A percentile compares a stretch with the other conserved stretches of the same genome.
Conservation (phyloP, 257 asterid species). For the Fraxinus excelsior region DNA sequence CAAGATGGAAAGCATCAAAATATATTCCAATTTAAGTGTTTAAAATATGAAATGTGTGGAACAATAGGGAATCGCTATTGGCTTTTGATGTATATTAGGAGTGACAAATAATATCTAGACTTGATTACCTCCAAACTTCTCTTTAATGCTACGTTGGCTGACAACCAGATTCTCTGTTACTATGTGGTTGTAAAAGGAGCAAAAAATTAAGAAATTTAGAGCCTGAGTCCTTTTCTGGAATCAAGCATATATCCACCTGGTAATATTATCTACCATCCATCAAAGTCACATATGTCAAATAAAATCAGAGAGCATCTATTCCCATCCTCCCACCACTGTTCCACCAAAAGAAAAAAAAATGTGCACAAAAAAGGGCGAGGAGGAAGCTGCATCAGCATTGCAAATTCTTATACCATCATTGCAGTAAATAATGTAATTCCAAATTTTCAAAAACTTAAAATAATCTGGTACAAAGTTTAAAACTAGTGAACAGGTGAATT, state of each 20-base stretch:
- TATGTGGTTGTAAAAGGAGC: not conserved
- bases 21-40: slow-evolving; percentile 19
- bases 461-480: not conserved
- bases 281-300: not conserved
- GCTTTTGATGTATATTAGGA: not conserved
- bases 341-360: not conserved
- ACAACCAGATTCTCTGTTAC: not conserved
- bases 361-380: not conserved
- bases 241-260: not conserved
- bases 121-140: not conserved
- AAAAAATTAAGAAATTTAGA: not conserved
- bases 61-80: not conserved
- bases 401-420: not conserved
- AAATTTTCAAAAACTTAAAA: not conserved
- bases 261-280: not conserved
- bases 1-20: slow-evolving; percentile 12
- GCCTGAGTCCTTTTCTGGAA: not conserved
- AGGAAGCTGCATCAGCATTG: not conserved
- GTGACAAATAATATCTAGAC: not conserved
- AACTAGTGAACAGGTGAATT: not conserved
- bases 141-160: not conserved
- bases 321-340: not conserved
- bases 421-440: not conserved
- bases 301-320: slow-evolving; percentile 2
- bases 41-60: not conserved